These are phyloP conservation scores for Dysphania ambrosioides DNA, from an alignment of 148 eudicot species.

Conservation along the genomic window DNA sequence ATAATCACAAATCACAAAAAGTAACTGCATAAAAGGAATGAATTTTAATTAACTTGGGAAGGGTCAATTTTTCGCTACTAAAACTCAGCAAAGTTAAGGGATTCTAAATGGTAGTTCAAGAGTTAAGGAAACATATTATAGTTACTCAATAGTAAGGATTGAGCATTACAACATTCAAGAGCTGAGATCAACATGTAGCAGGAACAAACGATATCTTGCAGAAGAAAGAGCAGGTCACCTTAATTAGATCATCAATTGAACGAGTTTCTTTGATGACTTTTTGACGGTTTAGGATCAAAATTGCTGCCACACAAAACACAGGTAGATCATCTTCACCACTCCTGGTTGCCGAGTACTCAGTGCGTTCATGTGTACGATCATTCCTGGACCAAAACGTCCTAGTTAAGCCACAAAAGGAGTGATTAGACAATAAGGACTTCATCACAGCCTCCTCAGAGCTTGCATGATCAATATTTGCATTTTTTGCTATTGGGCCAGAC, in stretches of 20 bases:
- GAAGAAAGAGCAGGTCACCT: too few species aligned
- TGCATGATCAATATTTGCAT: conserved; percentile 40
- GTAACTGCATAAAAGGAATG: not conserved
- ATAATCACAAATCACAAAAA: not conserved
- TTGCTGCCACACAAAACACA: conserved; percentile 88
- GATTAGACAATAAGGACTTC: conserved; percentile 42
- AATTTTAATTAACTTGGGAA: not conserved
- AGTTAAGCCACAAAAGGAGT: conserved; percentile 89
- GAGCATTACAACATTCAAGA: not conserved
- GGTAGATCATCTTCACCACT: conserved; percentile 81
- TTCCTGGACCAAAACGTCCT: conserved; percentile 73
- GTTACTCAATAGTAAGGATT: not conserved
- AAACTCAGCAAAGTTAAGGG: not conserved
- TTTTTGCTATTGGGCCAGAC: conserved; percentile 41
- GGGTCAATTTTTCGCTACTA: not conserved
- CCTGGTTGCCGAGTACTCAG: conserved; percentile 42
- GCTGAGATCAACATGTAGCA: not conserved
- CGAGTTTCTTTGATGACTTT: conserved; percentile 76
- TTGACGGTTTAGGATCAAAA: conserved; percentile 75
- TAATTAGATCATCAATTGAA: conserved; percentile 93
- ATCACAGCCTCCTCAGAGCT: conserved; percentile 50
- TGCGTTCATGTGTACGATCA: conserved; percentile 47
- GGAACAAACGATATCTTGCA: not conserved
- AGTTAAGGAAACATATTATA: not conserved
- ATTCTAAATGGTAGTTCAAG: not conserved